Percentiles rank a stretch among this genome's conserved stretches.
phyloP scores from a whole-genome alignment of 75 land plant genomes.

The Cupressus sempervirens region DNA sequence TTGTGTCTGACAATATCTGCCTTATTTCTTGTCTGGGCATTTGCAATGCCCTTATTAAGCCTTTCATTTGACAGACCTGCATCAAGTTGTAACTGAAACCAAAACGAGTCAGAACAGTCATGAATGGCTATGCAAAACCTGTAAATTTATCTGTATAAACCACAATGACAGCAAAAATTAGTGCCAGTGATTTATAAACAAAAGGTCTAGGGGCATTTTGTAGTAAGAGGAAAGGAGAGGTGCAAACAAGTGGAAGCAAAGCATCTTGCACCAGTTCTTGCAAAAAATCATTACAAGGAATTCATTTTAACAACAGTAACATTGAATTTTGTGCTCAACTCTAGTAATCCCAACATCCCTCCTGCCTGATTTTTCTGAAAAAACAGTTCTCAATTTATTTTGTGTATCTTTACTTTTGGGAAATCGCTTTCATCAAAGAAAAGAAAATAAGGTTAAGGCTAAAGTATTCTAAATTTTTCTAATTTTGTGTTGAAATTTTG shows the following conservation, averaged over 20 bases:
- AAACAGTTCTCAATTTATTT: no score
- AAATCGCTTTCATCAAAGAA: no score
- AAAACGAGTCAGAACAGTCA: conserved; percentile 8
- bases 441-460: no score
- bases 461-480: no score
- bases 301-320: not conserved
- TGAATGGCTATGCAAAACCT: not conserved
- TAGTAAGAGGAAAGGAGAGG: not conserved
- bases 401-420: no score
- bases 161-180: not conserved
- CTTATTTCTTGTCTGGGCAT: not conserved
- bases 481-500: no score
- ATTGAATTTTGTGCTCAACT: no score
- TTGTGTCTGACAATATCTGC: conserved; percentile 17
- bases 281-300: not conserved
- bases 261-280: not conserved
- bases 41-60: conserved; percentile 13
- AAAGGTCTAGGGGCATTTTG: not conserved
- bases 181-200: not conserved
- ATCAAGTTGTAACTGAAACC: not conserved
- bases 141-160: not conserved
- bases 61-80: conserved; percentile 4
- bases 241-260: not conserved
- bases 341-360: no score
- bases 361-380: no score